Evolutionary conservation across 805 yeast genomes (phyloP).

Genomic region (Pichia membranifaciens): DNA sequence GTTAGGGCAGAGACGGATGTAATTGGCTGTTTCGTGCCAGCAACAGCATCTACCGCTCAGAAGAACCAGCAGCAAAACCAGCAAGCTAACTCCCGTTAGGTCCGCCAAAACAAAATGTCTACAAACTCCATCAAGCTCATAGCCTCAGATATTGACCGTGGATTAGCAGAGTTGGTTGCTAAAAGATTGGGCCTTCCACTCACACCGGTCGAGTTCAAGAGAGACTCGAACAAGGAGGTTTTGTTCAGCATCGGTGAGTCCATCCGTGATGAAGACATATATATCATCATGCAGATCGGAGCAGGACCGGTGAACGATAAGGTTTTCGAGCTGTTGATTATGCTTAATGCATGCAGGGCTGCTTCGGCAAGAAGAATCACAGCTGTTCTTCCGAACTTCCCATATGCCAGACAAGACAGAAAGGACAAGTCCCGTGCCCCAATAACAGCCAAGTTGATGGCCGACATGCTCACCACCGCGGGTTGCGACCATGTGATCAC

Average conservation of each 20-base stretch:
- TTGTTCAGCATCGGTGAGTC: constrained; percentile 75
- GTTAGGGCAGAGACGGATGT: neutral
- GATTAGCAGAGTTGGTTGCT: constrained; percentile 64
- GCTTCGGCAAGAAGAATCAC: constrained; percentile 81
- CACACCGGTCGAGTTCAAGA: constrained; percentile 56
- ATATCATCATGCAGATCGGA: constrained; percentile 73
- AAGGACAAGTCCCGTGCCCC: constrained; percentile 84
- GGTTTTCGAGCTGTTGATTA: constrained; percentile 65
- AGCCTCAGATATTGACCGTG: constrained; percentile 64
- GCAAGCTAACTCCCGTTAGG: no score
- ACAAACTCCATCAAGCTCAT: constrained; percentile 64
- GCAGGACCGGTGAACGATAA: constrained; percentile 73
- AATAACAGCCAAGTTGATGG: constrained; percentile 78
- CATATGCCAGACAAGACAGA: constrained; percentile 85
- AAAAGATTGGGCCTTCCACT: constrained; percentile 49
- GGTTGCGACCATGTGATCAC: constrained; percentile 85
- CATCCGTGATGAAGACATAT: constrained; percentile 79
- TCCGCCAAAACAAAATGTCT: constrained; percentile 42
- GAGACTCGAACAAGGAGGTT: constrained; percentile 69
- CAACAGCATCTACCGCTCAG: no score
- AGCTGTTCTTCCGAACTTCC: constrained; percentile 77
- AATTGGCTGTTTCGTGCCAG: no score
- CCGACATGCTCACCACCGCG: constrained; percentile 74
- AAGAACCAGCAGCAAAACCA: no score
- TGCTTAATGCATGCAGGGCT: constrained; percentile 77